These are phyloP conservation scores for Hypericum androsaemum DNA, from an alignment of 345 rosid species.

Conservation along the genomic window DNA sequence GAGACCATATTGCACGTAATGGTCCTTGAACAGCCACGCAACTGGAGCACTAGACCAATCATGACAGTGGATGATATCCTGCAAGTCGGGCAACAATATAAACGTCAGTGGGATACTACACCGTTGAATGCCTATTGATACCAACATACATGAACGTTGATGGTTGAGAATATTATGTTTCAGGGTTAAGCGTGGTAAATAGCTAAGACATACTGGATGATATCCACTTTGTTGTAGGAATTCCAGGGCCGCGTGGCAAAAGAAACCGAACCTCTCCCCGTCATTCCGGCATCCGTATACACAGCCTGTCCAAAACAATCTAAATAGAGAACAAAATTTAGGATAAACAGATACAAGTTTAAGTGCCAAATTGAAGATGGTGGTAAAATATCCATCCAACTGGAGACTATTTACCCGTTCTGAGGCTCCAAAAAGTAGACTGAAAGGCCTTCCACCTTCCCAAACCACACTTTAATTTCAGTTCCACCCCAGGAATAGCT, in stretches of 20 bases:
- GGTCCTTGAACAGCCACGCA: slow-evolving; percentile 78
- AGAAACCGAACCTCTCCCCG: slow-evolving; percentile 77
- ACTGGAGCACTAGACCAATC: slow-evolving; percentile 97
- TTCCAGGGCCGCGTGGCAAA: slow-evolving; percentile 94
- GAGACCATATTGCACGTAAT: slow-evolving; percentile 65
- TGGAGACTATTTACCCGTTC: slow-evolving; percentile 43
- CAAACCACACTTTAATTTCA: slow-evolving; percentile 85
- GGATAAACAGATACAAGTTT: slow-evolving; percentile 6
- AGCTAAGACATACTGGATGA: slow-evolving; percentile 55
- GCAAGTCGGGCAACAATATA: slow-evolving; percentile 11
- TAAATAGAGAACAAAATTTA: slow-evolving; percentile 20
- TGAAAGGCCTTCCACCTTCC: slow-evolving; percentile 83
- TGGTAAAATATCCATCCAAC: slow-evolving; percentile 3
- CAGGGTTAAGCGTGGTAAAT: too few species aligned
- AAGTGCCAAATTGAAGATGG: not conserved
- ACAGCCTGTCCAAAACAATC: slow-evolving; percentile 59
- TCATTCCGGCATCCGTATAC: slow-evolving; percentile 74
- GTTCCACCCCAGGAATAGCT: slow-evolving; percentile 77
- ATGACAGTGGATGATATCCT: slow-evolving; percentile 96
- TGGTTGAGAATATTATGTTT: too few species aligned
- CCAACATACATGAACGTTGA: too few species aligned
- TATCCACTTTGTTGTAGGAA: slow-evolving; percentile 76
- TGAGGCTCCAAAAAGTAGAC: slow-evolving; percentile 89
- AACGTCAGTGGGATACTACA: slow-evolving; percentile 5
- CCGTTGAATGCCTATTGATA: not conserved